These are phyloP conservation scores for Lichtheimia ramosa DNA, from an alignment of 371 early-diverging fungal genomes.

Conservation along the genomic window DNA sequence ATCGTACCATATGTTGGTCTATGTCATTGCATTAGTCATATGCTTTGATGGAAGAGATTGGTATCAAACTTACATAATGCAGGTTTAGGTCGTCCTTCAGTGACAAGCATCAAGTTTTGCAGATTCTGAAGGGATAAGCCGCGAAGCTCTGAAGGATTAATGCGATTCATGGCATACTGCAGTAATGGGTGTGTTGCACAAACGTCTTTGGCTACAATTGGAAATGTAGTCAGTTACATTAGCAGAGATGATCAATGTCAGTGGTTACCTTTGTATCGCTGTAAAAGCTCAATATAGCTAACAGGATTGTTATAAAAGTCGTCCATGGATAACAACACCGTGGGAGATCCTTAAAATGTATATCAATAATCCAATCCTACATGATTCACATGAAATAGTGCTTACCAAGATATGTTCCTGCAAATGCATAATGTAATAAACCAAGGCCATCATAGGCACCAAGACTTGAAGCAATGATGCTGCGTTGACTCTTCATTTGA, in stretches of 20 bases:
- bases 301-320: constrained; percentile 43
- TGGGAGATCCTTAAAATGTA: constrained; percentile 21
- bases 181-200: constrained; percentile 74
- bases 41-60: neutral
- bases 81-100: constrained; percentile 69
- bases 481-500: constrained; percentile 63
- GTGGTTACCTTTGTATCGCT: constrained; percentile 48
- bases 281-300: constrained; percentile 68
- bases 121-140: constrained; percentile 59
- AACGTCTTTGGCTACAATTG: constrained; percentile 63
- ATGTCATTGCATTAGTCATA: neutral
- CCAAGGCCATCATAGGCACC: constrained; percentile 73
- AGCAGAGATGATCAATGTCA: neutral
- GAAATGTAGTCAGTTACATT: neutral
- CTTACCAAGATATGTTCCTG: constrained; percentile 78
- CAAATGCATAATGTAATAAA: constrained; percentile 66
- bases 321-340: constrained; percentile 26
- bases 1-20: constrained; percentile 44
- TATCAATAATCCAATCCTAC: neutral
- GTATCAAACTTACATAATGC: constrained; percentile 49
- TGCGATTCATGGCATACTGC: constrained; percentile 69
- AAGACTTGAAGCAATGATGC: constrained; percentile 67
- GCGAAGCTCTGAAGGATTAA: constrained; percentile 32
- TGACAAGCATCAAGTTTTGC: constrained; percentile 70
- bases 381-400: neutral